Evolutionary conservation across 371 early-diverging fungal species (phyloP).

Genomic region (Rhizopus sp.): DNA sequence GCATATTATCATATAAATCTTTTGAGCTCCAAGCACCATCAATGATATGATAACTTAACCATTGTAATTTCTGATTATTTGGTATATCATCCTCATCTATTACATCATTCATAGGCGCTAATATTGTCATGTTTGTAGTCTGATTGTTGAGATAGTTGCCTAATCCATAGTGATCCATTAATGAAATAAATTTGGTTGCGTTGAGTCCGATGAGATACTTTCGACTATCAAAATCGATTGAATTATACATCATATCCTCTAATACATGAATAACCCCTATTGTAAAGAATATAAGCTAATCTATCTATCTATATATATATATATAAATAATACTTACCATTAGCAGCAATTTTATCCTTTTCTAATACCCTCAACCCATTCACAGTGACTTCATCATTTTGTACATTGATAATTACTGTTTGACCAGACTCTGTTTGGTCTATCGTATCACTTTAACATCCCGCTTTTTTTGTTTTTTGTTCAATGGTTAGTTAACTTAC

Average conservation of each 20-base stretch:
- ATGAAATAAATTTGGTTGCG: slow-evolving; percentile 50
- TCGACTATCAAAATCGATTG: slow-evolving; percentile 38
- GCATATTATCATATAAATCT: slow-evolving; percentile 37
- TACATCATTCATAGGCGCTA: slow-evolving; percentile 52
- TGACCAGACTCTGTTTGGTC: slow-evolving; percentile 36
- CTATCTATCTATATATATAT: no score
- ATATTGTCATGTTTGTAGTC: slow-evolving; percentile 37
- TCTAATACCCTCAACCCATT: slow-evolving; percentile 26
- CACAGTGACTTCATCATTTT: slow-evolving; percentile 23
- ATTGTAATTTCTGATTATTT: slow-evolving; percentile 23
- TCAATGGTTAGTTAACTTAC: slow-evolving; percentile 4
- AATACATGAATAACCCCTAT: slow-evolving; percentile 46
- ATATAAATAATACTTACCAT: slow-evolving; percentile 27
- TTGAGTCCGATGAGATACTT: slow-evolving; percentile 53
- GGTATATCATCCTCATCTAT: slow-evolving; percentile 31
- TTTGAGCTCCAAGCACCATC: slow-evolving; percentile 32
- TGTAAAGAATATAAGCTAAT: background rate
- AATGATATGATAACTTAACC: slow-evolving; percentile 53
- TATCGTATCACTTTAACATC: background rate
- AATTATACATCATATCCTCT: slow-evolving; percentile 33
- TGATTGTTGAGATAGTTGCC: slow-evolving; percentile 40
- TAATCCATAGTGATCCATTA: slow-evolving; percentile 41
- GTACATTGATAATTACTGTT: background rate
- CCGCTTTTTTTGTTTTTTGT: no score
- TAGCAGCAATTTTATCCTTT: slow-evolving; percentile 39